Evolutionary conservation across 2,329 filamentous ascomycete species (phyloP).

Genomic region (Pestalotiopsis fici): DNA sequence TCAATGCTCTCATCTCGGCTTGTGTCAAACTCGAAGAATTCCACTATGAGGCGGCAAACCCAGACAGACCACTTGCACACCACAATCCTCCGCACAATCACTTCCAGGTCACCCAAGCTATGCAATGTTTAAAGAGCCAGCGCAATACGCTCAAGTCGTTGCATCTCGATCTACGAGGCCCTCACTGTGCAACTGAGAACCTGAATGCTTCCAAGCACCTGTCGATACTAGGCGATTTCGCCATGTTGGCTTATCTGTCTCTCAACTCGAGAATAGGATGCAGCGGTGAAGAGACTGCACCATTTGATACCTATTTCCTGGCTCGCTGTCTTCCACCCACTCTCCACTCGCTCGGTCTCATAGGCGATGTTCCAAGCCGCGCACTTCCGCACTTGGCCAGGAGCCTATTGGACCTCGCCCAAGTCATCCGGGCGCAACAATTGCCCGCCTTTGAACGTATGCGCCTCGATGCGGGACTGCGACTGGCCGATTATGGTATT

Average conservation of each 20-base stretch:
- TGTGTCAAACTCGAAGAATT: neutral
- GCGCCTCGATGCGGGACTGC: neutral
- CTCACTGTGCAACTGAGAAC: neutral
- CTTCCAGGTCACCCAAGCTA: neutral
- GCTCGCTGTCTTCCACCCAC: neutral
- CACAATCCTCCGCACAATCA: neutral
- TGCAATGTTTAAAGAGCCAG: neutral
- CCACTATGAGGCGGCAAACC: neutral
- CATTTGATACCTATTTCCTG: neutral
- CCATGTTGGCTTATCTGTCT: neutral
- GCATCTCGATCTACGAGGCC: neutral
- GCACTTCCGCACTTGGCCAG: neutral
- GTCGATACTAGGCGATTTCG: neutral
- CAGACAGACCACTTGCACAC: neutral
- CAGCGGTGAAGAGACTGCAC: neutral
- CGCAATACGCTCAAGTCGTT: neutral
- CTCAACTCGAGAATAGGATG: neutral
- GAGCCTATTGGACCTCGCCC: neutral
- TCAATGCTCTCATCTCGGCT: neutral
- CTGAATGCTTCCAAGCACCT: neutral
- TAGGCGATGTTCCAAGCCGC: neutral
- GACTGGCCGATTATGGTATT: neutral
- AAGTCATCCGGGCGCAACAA: neutral
- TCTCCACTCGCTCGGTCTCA: neutral
- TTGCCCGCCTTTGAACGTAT: neutral